Evolutionary conservation across 805 yeast species (phyloP), one percentile per base, ranked within the genome.

Genomic region (Monosporozyma servazzii): DNA sequence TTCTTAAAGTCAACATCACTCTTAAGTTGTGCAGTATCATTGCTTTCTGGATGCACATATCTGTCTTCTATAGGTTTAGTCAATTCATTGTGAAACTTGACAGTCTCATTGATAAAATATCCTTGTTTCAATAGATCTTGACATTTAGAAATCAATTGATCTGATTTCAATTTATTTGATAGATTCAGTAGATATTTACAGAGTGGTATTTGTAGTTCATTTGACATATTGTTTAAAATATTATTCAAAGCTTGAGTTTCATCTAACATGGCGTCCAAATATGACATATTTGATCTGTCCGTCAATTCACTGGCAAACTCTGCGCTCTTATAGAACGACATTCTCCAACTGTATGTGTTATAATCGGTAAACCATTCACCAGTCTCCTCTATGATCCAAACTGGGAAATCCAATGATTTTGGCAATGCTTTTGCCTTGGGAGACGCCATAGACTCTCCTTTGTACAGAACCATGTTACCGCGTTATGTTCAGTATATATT

Each of bases 231-330:
- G 49, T 75, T 71, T 59, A 87, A 90, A 51, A 90, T 85, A 54
- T 77, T 78, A 44, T 67, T 61, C 59, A 76, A 71, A 60, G 77
- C 81, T 51, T 67, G 71, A 54, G 76, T 74, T 69, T 91, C 98
- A 51, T 84, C 80, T 48, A 79, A 77, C 42, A 78, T 74, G 0
- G 98, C 98, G 60, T 89, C 95, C 66, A 89, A 88, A 65, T 77
- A 91, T 1, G 96, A 85, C 52, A 89, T 74, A 58, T 90, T 82
- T 17, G 95, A 81, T 62, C 86, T 87, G 7, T 97, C 96, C 1
- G 96, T 86, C 46, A 90, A 82, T 68, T 91, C 97, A 70, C 97
- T 89, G 9, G 88, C 90, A 69, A 91, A 91, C 63, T 85, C 83
- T 56, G 79, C 79, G 47, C 77, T 73, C 53, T 75, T 75, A 65